A percentile compares a stretch with the other conserved stretches of the same genome.
Evolutionary conservation across 75 land plant genomes (phyloP).

Genomic region (Cunninghamia lanceolata): DNA sequence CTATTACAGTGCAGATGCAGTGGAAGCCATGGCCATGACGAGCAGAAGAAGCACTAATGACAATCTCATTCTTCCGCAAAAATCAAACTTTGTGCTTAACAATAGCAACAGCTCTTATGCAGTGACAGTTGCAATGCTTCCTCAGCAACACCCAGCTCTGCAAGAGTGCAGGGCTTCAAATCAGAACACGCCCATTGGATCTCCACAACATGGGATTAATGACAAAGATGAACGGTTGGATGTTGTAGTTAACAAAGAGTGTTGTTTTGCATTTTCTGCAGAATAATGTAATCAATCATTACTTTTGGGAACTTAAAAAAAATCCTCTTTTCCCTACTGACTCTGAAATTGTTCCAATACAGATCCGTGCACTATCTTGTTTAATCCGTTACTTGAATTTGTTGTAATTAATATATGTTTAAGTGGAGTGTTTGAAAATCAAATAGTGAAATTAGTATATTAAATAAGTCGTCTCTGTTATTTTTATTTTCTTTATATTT

Average conservation of each 20-base stretch:
- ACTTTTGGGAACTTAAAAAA: background rate
- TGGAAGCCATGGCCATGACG: conserved; percentile 12
- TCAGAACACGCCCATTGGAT: conserved; percentile 44
- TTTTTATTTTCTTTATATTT: too few relatives aligned
- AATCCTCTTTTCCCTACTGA: background rate
- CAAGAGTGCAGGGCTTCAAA: conserved; percentile 47
- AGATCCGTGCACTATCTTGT: too few relatives aligned
- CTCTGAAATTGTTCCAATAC: too few relatives aligned
- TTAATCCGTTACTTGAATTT: too few relatives aligned
- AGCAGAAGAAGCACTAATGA: background rate
- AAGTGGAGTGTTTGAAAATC: too few relatives aligned
- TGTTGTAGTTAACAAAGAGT: background rate
- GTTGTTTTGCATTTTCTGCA: background rate
- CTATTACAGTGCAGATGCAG: conserved; percentile 29
- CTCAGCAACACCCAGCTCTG: conserved; percentile 24
- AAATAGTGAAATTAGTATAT: too few relatives aligned
- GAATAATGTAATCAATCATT: background rate
- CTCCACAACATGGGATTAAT: conserved; percentile 21
- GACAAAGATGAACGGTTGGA: conserved; percentile 11
- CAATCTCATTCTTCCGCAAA: background rate
- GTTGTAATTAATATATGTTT: too few relatives aligned
- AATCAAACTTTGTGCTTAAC: background rate
- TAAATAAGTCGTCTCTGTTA: too few relatives aligned
- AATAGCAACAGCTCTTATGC: background rate
- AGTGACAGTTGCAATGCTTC: conserved; percentile 10